Percentiles rank a stretch among this genome's conserved stretches.
Conservation (phyloP, 2,329 filamentous ascomycete genomes). For the Thielaviopsis ethacetica region DNA sequence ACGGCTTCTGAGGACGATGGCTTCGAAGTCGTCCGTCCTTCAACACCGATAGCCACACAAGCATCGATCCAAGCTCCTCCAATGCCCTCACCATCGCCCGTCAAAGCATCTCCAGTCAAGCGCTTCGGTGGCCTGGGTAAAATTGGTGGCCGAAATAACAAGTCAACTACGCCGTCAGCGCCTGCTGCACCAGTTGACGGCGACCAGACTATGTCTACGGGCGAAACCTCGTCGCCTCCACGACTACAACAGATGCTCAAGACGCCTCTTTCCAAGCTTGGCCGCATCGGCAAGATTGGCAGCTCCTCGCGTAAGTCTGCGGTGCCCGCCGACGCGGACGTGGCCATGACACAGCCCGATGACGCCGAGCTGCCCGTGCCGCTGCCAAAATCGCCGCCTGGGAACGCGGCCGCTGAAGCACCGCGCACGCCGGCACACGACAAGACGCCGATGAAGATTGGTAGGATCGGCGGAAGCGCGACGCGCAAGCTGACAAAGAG, state of each 20-base stretch:
- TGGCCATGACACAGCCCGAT: constrained; percentile 1
- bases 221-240: background rate
- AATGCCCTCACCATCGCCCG: background rate
- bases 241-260: background rate
- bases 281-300: background rate
- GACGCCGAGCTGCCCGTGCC: background rate
- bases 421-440: background rate
- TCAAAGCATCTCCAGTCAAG: background rate
- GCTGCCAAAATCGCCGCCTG: background rate
- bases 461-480: background rate
- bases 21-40: constrained; percentile 2
- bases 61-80: background rate
- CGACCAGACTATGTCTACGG: constrained; percentile 5
- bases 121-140: background rate
- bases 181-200: background rate
- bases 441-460: background rate
- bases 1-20: constrained; percentile 5
- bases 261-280: background rate
- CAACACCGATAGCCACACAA: background rate
- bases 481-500: background rate
- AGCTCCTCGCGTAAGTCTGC: background rate
- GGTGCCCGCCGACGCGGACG: background rate
- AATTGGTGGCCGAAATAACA: background rate
- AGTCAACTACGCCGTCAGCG: background rate
- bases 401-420: background rate